Evolutionary conservation across 75 land plant species (phyloP).

Genomic region (Pseudotsuga menziesii): DNA sequence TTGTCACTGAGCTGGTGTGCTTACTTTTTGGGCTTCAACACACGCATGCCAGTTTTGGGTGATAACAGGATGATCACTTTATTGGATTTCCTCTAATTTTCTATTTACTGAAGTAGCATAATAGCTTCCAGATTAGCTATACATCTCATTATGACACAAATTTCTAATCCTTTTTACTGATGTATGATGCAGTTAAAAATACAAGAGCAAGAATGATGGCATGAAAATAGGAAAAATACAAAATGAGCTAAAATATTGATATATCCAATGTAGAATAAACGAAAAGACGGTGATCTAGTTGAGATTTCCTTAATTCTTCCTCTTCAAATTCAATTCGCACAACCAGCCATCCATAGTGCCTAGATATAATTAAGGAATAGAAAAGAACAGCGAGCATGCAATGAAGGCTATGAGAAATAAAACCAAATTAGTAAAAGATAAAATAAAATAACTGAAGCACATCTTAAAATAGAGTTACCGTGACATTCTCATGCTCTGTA

Average conservation of each 20-base stretch:
- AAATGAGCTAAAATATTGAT: not conserved
- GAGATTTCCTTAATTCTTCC: not conserved
- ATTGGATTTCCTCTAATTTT: not conserved
- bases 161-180: not conserved
- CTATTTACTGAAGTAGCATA: not conserved
- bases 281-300: not conserved
- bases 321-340: not conserved
- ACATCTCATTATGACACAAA: not conserved
- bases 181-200: not conserved
- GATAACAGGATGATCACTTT: no score
- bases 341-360: no score
- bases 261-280: not conserved
- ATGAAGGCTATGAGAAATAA: no score
- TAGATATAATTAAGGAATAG: no score
- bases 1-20: no score
- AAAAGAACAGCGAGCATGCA: no score
- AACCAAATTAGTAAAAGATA: not conserved
- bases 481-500: slow-evolving; percentile 75
- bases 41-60: no score
- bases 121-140: not conserved
- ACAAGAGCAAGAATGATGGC: not conserved
- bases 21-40: no score
- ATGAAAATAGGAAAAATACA: not conserved
- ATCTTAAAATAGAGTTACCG: slow-evolving; percentile 49
- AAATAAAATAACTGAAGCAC: not conserved